Base-by-base conservation (phyloP, 2,329 filamentous ascomycete genomes). In the Ciborinia camelliae region DNA sequence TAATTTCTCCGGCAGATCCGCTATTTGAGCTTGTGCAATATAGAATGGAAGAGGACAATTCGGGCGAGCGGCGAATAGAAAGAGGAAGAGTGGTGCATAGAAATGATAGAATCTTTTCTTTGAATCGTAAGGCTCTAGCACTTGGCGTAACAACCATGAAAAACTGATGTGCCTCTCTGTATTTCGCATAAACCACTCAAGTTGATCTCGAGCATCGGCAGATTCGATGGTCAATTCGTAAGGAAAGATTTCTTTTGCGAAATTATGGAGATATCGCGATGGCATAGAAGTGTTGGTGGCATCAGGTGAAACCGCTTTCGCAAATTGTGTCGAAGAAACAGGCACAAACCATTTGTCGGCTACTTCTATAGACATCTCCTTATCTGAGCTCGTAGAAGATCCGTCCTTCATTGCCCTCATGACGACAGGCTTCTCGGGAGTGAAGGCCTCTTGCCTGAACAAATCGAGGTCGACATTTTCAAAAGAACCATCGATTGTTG, bases 11-110 rank as follows among this genome's bases (percentile, higher is more conserved):
- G 94, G 92, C 0, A 98, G 82, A 63, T 90, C 84, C 4, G 81
- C 73, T 2, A 97, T 81, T 39, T 89, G 81, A 18, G 88, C 90
- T 77, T 98, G 95, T 0, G 94, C 93, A 62, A 98, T 87, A 75
- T 98, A 98, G 3, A 97, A 80, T 1, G 30, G 53, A 48, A 59
- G 64, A 26, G 45, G 20, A 5, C 26, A 12, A 5, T 30, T 9
- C 15, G 58, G 39, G 8, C 47, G 48, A 45, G 55, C 64, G 23
- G 68, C 68, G 14, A 68, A 37, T 3, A 75, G 61, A 58, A 76
- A 71, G 50, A 74, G 66, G 9, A 61, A 65, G 15, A 76, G 60
- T 4, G 79, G 80, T 1, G 79, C 79, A 59, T 81, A 73, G 68
- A 81, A 78, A 43, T 79, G 78, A 64, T 80, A 74, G 67, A 84